Conservation (phyloP, 352 stramenopile genomes). For the Phytophthora megakarya region DNA sequence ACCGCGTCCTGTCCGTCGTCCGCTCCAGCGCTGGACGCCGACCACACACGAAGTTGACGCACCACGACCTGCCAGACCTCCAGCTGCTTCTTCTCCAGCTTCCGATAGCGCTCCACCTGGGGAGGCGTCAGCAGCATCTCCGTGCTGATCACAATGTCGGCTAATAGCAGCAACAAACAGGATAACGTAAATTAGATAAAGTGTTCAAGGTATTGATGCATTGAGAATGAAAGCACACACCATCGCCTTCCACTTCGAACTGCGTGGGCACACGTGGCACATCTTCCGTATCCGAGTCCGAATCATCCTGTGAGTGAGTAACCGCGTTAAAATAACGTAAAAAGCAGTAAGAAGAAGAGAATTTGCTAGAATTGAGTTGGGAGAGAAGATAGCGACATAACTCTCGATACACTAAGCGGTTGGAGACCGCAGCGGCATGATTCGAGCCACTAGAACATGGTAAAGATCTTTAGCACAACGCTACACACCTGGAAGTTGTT, state of each 20-base stretch:
- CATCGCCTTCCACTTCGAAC: conserved; percentile 82
- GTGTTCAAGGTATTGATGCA: neutral
- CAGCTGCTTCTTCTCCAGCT: conserved; percentile 75
- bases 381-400: neutral
- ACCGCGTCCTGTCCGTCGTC: conserved; percentile 62
- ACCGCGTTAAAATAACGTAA: neutral
- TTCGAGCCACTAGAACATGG: neutral
- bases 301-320: conserved; percentile 47
- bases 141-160: conserved; percentile 79
- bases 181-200: neutral
- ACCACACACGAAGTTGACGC: conserved; percentile 87
- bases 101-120: conserved; percentile 73
- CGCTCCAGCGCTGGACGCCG: conserved; percentile 66
- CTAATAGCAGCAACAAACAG: conserved; percentile 32
- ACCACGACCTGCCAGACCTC: conserved; percentile 91
- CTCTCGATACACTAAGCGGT: conserved; percentile 1
- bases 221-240: conserved; percentile 33
- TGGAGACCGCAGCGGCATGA: neutral
- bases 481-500: conserved; percentile 76
- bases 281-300: conserved; percentile 63
- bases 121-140: conserved; percentile 63
- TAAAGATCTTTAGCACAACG: neutral
- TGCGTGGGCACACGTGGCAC: conserved; percentile 73
- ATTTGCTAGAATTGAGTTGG: neutral
- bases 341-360: neutral